Base-by-base conservation (phyloP, 441 rosid species). In the Lepidium campestre region DNA sequence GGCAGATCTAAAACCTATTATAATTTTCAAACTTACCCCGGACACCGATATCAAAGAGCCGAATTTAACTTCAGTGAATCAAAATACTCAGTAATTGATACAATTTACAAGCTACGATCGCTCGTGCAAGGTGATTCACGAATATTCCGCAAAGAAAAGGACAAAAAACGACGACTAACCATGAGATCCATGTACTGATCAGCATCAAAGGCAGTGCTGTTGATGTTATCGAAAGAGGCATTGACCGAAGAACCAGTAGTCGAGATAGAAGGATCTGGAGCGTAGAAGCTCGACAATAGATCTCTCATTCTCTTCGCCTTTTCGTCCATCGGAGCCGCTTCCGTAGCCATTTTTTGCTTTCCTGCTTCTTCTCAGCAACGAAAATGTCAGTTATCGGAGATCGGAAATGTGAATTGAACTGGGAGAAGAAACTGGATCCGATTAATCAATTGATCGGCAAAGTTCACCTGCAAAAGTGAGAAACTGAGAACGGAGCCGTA, bases 231-330 rank as follows among this genome's bases (percentile, higher is more conserved):
- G 47, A 91, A 74, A 10, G 93, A 76, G 44, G 72, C 66, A 68
- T 20, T 73, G 54, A 78, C 83, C 2, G 92, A 78, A 41, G 87
- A 66, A 54, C 67, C 62, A 66, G 53, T 57, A 1, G 87, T 36
- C 2, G 86, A 57, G 57, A 79, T 48, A n/a, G 96, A 81, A 80
- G 94, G 97, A 82, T 88, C 96, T 9, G 96, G 93, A 65, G 92
- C 78, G 79, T 94, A 94, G 76, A 94, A 94, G 85, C 97, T 94
- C 57, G 97, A 89, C 15, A 94, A 72, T 74, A 94, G 93, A 90
- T 91, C 99, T 73, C 99, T 88, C 97, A 82, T 94, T 70, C 99
- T 85, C 94, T 89, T 91, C 56, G 99, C 99, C 79, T 94, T 94
- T 49, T 91, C 98, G 50, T 94, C 99, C 91, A 86, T 27, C 12